Percentiles rank a stretch among this genome's conserved stretches.
phyloP scores from a whole-genome alignment of 371 early-diverging fungal genomes.

The Rhizoclosmatium hyalinum region DNA sequence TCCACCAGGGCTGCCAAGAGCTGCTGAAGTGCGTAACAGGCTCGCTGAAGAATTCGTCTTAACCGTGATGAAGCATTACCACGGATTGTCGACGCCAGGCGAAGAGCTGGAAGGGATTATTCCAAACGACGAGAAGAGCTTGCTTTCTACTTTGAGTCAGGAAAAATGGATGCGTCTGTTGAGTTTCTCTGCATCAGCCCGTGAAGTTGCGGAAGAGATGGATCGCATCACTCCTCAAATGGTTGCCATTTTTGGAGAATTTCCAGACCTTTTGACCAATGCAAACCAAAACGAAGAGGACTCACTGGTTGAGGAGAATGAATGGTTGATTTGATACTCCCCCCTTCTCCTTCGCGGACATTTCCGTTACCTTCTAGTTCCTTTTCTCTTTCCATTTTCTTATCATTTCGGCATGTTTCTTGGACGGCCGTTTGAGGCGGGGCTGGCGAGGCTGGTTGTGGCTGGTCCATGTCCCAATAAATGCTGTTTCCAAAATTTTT shows the following conservation, averaged over 20 bases:
- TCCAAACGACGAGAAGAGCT: background rate
- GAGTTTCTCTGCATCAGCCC: constrained; percentile 5
- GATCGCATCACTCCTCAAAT: constrained; percentile 19
- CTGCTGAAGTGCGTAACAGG: constrained; percentile 22
- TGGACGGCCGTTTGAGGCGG: too few relatives aligned
- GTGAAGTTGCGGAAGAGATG: constrained; percentile 27
- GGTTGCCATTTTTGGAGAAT: constrained; percentile 30
- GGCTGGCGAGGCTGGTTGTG: too few relatives aligned
- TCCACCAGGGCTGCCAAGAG: constrained; percentile 32
- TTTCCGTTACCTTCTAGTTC: too few relatives aligned
- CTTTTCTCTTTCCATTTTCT: too few relatives aligned
- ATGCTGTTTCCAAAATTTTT: too few relatives aligned
- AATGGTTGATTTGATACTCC: too few relatives aligned
- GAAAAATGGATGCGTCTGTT: constrained; percentile 32
- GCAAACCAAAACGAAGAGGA: too few relatives aligned
- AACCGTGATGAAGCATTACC: background rate
- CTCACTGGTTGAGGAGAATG: too few relatives aligned
- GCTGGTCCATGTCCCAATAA: too few relatives aligned
- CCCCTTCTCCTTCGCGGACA: too few relatives aligned
- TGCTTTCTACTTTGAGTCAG: background rate
- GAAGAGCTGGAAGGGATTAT: background rate
- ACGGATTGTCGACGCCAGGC: background rate
- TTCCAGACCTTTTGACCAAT: background rate
- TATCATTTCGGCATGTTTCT: too few relatives aligned
- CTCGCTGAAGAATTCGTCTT: constrained; percentile 13